Conservation (phyloP, 2,329 filamentous ascomycete species). For the Emergomyces orientalis region DNA sequence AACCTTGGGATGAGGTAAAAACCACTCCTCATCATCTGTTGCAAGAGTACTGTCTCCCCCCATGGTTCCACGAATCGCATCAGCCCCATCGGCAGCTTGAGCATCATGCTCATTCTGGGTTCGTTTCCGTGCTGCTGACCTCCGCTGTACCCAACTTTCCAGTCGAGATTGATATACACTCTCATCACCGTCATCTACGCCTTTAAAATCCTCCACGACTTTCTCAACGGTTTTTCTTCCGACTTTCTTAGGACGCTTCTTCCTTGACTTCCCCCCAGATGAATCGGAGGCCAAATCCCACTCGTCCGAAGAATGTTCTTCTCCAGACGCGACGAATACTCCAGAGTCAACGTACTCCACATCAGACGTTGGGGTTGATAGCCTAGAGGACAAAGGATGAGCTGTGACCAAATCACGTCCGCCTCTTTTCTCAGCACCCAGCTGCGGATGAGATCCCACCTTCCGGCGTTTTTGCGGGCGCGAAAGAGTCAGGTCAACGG, state of each 20-base stretch:
- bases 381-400: slow-evolving; percentile 15
- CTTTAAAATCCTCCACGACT: slow-evolving; percentile 47
- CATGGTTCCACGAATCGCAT: slow-evolving; percentile 23
- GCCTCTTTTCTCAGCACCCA: not conserved
- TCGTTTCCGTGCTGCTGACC: slow-evolving; percentile 50
- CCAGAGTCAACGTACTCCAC: slow-evolving; percentile 26
- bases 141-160: slow-evolving; percentile 60
- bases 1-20: slow-evolving; percentile 74
- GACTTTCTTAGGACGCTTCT: slow-evolving; percentile 25
- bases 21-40: slow-evolving; percentile 56
- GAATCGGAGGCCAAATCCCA: slow-evolving; percentile 12
- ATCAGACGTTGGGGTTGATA: slow-evolving; percentile 25
- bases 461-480: slow-evolving; percentile 31
- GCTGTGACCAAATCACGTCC: not conserved
- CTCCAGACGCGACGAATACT: slow-evolving; percentile 13
- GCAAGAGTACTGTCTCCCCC: slow-evolving; percentile 30
- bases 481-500: slow-evolving; percentile 20
- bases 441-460: slow-evolving; percentile 13
- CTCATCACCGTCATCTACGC: slow-evolving; percentile 84
- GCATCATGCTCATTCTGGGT: slow-evolving; percentile 30
- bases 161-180: slow-evolving; percentile 66
- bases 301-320: slow-evolving; percentile 15
- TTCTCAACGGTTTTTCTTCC: slow-evolving; percentile 31
- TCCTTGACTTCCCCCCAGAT: slow-evolving; percentile 19
- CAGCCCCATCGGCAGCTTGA: slow-evolving; percentile 17